phyloP scores from a whole-genome alignment of 352 stramenopile genomes.

The Phytophthora constricta region DNA sequence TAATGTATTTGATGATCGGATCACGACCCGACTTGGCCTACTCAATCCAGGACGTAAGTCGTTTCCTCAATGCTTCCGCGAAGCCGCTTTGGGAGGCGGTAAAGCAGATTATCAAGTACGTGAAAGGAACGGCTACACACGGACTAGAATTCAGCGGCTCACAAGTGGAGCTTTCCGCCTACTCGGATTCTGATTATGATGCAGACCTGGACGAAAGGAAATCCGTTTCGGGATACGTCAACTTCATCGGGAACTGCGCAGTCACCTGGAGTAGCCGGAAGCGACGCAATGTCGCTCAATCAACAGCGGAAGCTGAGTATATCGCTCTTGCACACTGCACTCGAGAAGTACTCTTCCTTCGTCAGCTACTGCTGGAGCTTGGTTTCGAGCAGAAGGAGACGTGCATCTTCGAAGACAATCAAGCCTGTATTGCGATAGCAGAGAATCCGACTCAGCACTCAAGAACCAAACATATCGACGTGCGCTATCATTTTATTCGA shows the following conservation, averaged over 20 bases:
- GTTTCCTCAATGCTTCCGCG: background rate
- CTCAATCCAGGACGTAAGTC: background rate
- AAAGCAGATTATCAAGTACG: background rate
- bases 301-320: conserved; percentile 23
- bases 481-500: conserved; percentile 25
- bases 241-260: background rate
- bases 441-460: conserved; percentile 19
- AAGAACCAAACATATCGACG: conserved; percentile 20
- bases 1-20: conserved; percentile 33
- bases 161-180: background rate
- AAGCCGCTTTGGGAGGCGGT: background rate
- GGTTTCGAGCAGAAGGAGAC: conserved; percentile 12
- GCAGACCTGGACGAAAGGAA: background rate
- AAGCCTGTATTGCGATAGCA: conserved; percentile 21
- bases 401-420: conserved; percentile 15
- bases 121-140: background rate
- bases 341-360: conserved; percentile 17
- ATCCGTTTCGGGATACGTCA: background rate
- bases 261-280: background rate
- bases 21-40: conserved; percentile 9
- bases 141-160: background rate
- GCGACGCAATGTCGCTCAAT: conserved; percentile 16
- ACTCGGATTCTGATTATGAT: background rate
- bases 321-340: conserved; percentile 12
- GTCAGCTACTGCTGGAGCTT: conserved; percentile 14